phyloP scores from a whole-genome alignment of 768 basidiomycete genomes.

The Fomitopsis pulvina region DNA sequence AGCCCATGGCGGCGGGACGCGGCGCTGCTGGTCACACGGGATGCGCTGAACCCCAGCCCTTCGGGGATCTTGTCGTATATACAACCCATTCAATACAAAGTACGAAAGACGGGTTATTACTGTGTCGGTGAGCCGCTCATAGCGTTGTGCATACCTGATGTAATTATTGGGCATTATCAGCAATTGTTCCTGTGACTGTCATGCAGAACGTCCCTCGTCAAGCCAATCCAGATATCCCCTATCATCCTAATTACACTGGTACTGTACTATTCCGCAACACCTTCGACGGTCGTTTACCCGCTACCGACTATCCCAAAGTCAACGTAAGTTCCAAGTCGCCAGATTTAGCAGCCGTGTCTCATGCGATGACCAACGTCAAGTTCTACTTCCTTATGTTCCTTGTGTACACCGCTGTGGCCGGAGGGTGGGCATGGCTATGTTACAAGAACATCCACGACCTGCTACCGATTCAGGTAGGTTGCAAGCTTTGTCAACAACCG shows the following conservation, averaged over 20 bases:
- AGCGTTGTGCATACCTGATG: neutral
- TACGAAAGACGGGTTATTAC: constrained; percentile 89
- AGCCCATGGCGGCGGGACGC: constrained; percentile 39
- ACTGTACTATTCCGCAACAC: constrained; percentile 80
- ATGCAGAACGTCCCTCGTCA: constrained; percentile 34
- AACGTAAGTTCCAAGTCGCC: constrained; percentile 45
- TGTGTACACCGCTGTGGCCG: constrained; percentile 63
- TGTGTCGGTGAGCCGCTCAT: constrained; percentile 71
- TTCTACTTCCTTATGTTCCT: constrained; percentile 86
- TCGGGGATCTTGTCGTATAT: constrained; percentile 48
- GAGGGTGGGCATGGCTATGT: constrained; percentile 79
- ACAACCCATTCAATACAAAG: constrained; percentile 74
- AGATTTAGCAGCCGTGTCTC: neutral
- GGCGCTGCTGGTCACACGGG: constrained; percentile 11
- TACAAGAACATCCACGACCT: constrained; percentile 77
- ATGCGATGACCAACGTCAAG: constrained; percentile 30
- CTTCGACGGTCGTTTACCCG: constrained; percentile 84
- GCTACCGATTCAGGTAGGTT: constrained; percentile 75
- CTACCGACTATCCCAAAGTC: constrained; percentile 96
- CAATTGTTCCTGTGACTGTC: constrained; percentile 86
- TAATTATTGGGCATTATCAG: constrained; percentile 31
- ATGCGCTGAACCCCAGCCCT: constrained; percentile 41
- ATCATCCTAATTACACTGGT: constrained; percentile 76
- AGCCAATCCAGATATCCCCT: constrained; percentile 44
- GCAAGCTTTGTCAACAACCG: neutral